These are phyloP conservation scores for Cladosporium oxysporum DNA, from an alignment of 2,329 filamentous ascomycete genomes.

Conservation along the genomic window DNA sequence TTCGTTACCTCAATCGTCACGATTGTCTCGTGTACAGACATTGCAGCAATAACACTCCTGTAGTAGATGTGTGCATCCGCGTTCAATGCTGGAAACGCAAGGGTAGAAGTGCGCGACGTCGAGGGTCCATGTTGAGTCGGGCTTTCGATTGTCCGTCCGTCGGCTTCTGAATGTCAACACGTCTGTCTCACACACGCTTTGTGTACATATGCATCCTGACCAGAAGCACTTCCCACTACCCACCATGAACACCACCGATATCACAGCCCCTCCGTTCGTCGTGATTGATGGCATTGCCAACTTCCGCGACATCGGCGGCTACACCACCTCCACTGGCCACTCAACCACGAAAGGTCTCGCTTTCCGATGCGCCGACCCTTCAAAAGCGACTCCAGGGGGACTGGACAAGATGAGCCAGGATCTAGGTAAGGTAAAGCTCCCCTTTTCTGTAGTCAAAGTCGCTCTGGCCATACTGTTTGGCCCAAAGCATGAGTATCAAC, in stretches of 20 bases:
- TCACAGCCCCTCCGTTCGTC: slow-evolving; percentile 38
- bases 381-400: slow-evolving; percentile 57
- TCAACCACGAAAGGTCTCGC: slow-evolving; percentile 55
- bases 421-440: slow-evolving; percentile 32
- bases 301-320: slow-evolving; percentile 64
- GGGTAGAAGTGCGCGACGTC: background rate
- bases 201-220: background rate
- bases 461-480: background rate
- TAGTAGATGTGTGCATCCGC: background rate
- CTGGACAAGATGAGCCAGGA: slow-evolving; percentile 49
- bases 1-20: background rate
- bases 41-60: background rate
- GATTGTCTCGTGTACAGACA: background rate
- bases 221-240: background rate
- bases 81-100: background rate
- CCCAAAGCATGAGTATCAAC: slow-evolving; percentile 15
- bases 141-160: slow-evolving; percentile 2
- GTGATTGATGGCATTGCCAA: slow-evolving; percentile 62
- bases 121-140: background rate
- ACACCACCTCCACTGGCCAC: slow-evolving; percentile 31
- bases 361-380: slow-evolving; percentile 70
- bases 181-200: slow-evolving; percentile 1
- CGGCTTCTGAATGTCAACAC: slow-evolving; percentile 6
- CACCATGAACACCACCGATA: slow-evolving; percentile 18
- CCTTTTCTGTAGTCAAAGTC: background rate